These are phyloP conservation scores for Sclerotiophoma versabilis DNA, from an alignment of 2,329 filamentous ascomycete species.

Conservation along the genomic window DNA sequence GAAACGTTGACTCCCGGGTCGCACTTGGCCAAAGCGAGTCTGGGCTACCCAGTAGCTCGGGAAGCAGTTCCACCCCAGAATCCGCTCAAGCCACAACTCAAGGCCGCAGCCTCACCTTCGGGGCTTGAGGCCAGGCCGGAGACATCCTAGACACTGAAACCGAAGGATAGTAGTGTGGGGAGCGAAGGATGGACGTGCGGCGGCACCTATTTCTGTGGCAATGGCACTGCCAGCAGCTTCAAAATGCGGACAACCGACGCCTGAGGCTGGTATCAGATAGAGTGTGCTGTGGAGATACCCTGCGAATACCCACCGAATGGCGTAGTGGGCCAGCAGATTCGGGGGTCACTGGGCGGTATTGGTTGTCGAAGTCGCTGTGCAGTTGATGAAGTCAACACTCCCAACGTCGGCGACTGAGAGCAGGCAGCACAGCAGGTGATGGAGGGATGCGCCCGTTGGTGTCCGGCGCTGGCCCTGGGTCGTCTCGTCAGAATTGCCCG, in stretches of 20 bases:
- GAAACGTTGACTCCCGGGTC: slow-evolving; percentile 28
- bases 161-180: slow-evolving; percentile 10
- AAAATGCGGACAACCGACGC: slow-evolving; percentile 4
- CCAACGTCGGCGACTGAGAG: slow-evolving; percentile 9
- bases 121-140: slow-evolving; percentile 7
- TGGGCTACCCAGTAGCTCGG: slow-evolving; percentile 10
- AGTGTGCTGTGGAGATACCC: slow-evolving; percentile 15
- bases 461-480: slow-evolving; percentile 18
- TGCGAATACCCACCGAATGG: slow-evolving; percentile 4
- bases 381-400: slow-evolving; percentile 12
- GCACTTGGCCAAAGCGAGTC: slow-evolving; percentile 16
- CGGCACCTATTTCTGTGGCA: slow-evolving; percentile 9
- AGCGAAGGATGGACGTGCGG: background rate
- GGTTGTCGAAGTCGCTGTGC: slow-evolving; percentile 13
- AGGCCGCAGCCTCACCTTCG: slow-evolving; percentile 15
- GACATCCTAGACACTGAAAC: background rate
- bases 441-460: slow-evolving; percentile 21
- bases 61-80: slow-evolving; percentile 11
- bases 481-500: slow-evolving; percentile 17
- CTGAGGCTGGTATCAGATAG: slow-evolving; percentile 27
- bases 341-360: slow-evolving; percentile 5
- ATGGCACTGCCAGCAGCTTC: slow-evolving; percentile 2
- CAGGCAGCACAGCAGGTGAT: background rate
- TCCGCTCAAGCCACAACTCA: slow-evolving; percentile 18
- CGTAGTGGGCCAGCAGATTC: slow-evolving; percentile 10